phyloP scores from a whole-genome alignment of 2,329 filamentous ascomycete species.

The Talaromyces pinophilus region DNA sequence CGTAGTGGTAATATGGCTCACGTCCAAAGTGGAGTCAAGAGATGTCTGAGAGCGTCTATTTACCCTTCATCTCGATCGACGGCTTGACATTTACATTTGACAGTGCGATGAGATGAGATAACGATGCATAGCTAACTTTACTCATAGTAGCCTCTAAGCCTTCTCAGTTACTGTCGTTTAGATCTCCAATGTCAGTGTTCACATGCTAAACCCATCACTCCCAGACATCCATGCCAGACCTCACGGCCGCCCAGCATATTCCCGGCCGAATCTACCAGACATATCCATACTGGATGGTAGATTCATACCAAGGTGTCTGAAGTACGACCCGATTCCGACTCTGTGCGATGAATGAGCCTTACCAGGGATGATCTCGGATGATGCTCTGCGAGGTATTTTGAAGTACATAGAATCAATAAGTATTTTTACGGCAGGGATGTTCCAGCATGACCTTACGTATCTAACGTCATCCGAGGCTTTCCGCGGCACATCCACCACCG shows the following conservation, averaged over 20 bases:
- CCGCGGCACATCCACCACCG: background rate
- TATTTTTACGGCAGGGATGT: background rate
- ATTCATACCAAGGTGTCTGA: background rate
- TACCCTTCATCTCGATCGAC: conserved; percentile 6
- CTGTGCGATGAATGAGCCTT: background rate
- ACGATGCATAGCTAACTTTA: background rate
- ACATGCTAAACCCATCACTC: background rate
- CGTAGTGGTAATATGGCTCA: background rate
- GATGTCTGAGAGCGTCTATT: conserved; percentile 3
- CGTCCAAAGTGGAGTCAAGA: background rate
- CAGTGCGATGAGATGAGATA: background rate
- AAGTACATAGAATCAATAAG: background rate
- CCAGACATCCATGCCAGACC: background rate
- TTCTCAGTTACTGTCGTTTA: background rate
- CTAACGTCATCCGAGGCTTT: conserved; percentile 2
- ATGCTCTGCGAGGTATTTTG: background rate
- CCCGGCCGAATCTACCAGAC: background rate
- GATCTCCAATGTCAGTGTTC: background rate
- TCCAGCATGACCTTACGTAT: background rate
- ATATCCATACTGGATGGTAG: background rate
- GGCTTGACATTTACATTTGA: background rate
- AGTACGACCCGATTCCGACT: background rate
- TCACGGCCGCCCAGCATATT: background rate
- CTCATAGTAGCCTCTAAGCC: background rate
- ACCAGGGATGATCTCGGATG: background rate